A percentile compares a stretch with the other conserved stretches of the same genome.
These are phyloP conservation scores for Aspergillus egyptiacus DNA, from an alignment of 495 filamentous ascomycete species.

Conservation along the genomic window DNA sequence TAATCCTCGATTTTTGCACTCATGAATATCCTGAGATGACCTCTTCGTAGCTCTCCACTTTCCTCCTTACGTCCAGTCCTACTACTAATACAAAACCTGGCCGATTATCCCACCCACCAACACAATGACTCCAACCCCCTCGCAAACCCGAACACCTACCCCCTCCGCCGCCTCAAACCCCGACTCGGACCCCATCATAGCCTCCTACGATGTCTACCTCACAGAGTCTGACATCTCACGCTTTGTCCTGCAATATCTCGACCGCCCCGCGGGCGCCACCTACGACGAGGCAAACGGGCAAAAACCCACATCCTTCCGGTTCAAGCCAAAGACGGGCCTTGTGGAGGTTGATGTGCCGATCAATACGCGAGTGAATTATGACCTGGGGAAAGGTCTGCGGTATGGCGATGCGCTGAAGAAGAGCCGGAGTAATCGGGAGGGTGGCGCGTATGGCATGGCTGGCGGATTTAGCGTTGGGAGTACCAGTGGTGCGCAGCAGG, in stretches of 20 bases:
- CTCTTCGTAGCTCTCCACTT: neutral
- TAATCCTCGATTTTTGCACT: neutral
- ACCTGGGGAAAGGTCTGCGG: slow-evolving; percentile 54
- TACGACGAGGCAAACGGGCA: slow-evolving; percentile 50
- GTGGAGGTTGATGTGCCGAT: slow-evolving; percentile 72
- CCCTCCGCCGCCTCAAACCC: neutral
- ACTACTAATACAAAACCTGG: neutral
- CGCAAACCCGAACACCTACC: neutral
- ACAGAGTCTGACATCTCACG: slow-evolving; percentile 45
- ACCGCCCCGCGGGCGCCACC: slow-evolving; percentile 40
- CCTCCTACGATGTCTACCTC: slow-evolving; percentile 58
- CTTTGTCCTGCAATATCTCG: slow-evolving; percentile 68
- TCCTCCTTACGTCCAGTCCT: neutral
- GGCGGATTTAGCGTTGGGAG: slow-evolving; percentile 47
- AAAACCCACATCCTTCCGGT: slow-evolving; percentile 54
- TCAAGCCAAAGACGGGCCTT: slow-evolving; percentile 62
- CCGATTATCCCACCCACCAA: neutral
- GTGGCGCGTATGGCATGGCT: slow-evolving; percentile 53
- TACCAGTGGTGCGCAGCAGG: slow-evolving; percentile 1
- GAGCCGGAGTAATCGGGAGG: slow-evolving; percentile 46
- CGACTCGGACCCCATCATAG: slow-evolving; percentile 47
- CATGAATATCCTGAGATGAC: neutral
- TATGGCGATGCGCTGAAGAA: slow-evolving; percentile 64
- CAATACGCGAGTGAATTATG: slow-evolving; percentile 55
- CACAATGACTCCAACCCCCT: neutral